Base-by-base conservation (phyloP, 331 rosid species). In the Saraca asoca region DNA sequence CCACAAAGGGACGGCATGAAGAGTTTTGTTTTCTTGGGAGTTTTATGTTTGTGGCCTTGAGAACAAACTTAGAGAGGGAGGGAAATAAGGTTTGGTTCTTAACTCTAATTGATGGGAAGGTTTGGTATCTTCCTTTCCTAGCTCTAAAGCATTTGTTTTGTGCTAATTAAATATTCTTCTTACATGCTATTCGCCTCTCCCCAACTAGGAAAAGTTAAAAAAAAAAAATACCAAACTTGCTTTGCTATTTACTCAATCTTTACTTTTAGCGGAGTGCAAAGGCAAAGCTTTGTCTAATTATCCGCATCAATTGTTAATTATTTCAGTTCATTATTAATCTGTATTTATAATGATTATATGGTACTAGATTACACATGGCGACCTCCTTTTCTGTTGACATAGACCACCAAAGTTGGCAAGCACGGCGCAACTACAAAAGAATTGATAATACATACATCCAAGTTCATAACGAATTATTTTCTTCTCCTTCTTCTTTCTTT, bases 51-150 rank as follows among this genome's bases (percentile, higher is more conserved):
- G 62, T 33, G 14, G 8, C 35, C n/a, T n/a, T 41, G 9, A 44
- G 35, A 5, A 48, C 35, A 64, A 68, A 62, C 46, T 48, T 57
- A 60, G 55, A 10, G 6, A 50, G 72, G 77, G 12, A 59, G 67
- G 58, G 62, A 82, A 78, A n/a, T 63, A 37, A 51, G 44, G 63
- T 12, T 45, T 55, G 79, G 86, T 84, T 72, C 88, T 73, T 73
- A 51, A 77, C 61, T 75, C 76, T 44, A 29, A 56, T 72, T 82
- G 79, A 77, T 78, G 80, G 75, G 75, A 73, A 86, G 91, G 97
- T 84, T 94, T 80, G 95, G 98, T 78, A 90, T 94, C 98, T 94
- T 84, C 92, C 66, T 90, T 90, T 81, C 96, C 85, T 79, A 7
- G n/a, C 70, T 62, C 71, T 68, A 75, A 87, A 81, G 95, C 83